Base-by-base conservation (phyloP, 2,329 filamentous ascomycete genomes). In the Colletotrichum caudatum region DNA sequence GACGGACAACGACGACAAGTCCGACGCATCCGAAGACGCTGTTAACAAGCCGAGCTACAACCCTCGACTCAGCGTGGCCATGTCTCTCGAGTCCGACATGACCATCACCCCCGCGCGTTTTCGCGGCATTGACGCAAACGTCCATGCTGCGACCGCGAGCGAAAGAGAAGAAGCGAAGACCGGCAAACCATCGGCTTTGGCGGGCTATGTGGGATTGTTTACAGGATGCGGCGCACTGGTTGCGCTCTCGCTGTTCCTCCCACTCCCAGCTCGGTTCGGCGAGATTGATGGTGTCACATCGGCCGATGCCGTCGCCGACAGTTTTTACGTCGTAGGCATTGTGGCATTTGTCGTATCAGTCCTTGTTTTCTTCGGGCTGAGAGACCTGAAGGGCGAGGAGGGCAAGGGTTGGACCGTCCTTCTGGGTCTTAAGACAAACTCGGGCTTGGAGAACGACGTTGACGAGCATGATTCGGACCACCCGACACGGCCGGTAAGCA, bases 221-320 rank as follows among this genome's bases (percentile, higher is more conserved):
- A 97, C 96, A 9, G 96, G 96, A 33, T 94, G 93, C 76, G 96
- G 96, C 72, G 96, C 96, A 18, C 86, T 99, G 6, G 87, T 99
- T 5, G 94, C 96, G 14, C 84, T 99, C 39, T 82, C 86, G 0
- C 78, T 96, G 44, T 98, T 99, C 78, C 86, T 99, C 18, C 96
- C 95, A 7, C 87, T 99, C 23, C 96, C 96, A 0, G 92, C 94
- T 2, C 88, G 88, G 44, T 97, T 98, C 78, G 87, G 87, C 35
- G 89, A 92, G 77, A 85, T 91, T 37, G 85, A 90, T 51, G 93
- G 92, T n/a, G 86, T 92, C 12, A 92, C 91, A 0, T 91, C 92
- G 26, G 90, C 89, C 1, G 84, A 92, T 74, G 93, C 95, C 2
- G 90, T 99, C 12, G 90, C 91, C 37, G 89, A 93, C 77, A 94